Base-by-base conservation (phyloP, 2,329 filamentous ascomycete species). In the Didymella lethalis region DNA sequence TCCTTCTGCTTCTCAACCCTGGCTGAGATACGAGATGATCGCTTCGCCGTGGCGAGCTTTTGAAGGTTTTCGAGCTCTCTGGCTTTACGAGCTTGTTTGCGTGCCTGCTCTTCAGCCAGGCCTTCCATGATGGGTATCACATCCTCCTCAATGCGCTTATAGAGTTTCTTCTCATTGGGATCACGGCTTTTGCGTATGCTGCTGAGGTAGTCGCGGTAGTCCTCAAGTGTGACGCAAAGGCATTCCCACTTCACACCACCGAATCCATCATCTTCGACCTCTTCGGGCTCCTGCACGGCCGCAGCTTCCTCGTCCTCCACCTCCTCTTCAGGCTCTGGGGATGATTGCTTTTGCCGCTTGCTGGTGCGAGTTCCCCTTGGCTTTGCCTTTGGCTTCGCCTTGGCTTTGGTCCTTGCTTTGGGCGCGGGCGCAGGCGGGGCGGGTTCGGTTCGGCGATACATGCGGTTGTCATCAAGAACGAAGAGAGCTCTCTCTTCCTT, bases 31-130 rank as follows among this genome's bases (percentile, higher is more conserved):
- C 95, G 88, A 70, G 92, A 96, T 0, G 95, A 99, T 63, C 95
- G 85, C 79, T 99, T 99, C 4, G 95, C 94, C 56, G 90, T 91
- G n/a, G 92, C 92, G 79, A 98, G 85, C 74, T 95, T 94, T 67
- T 94, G 89, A 64, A 96, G 78, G 66, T 88, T 92, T 51, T 92
- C 82, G 23, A 96, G 78, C 70, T 98, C 94, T 62, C 89, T 91
- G 73, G 96, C 87, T 67, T 90, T 90, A 82, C 81, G 92, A 84
- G 79, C 87, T 80, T 83, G 81, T 76, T 94, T 93, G 61, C 88
- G 88, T 29, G 88, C 85, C 68, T 93, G 81, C 45, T 83, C 82
- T 66, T 88, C 86, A 58, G 86, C 86, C 23, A 91, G 88, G 70
- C 90, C 91, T 76, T 96, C 89, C 14, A 99, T 85, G 36, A 96